Evolutionary conservation across 768 basidiomycete species (phyloP), one percentile per base, ranked within the genome.

Genomic region (Lactifluus piperatus): DNA sequence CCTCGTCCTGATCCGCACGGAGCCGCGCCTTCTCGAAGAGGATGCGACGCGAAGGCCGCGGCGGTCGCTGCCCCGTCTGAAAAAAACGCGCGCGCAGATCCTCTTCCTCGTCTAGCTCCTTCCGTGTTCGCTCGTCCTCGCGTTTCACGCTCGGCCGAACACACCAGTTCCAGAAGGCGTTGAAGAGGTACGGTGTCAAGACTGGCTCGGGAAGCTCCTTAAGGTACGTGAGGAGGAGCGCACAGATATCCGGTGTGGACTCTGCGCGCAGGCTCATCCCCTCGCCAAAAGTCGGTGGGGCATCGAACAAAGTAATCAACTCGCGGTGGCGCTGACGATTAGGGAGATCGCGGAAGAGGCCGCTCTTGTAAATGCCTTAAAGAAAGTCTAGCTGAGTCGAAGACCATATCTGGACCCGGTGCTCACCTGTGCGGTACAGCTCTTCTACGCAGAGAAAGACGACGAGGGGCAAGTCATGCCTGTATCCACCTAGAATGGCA

Each of bases 141-240:
- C 71, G 69, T 22, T 68, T 70, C 30, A 73, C 70, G 34, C 75
- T 76, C 4, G 79, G 77, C 6, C 71, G 70, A 27, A 80, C 73
- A 43, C 74, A 76, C 75, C 73, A 74, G 0, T 70, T 67, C 73
- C 75, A 74, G 52, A 81, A 74, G 0, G 77, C 74, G 0, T 70
- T 63, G 57, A 75, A 75, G 16, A 80, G 67, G 1, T 67, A 68
- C 2, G 72, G 66, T 51, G 77, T 75, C 48, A 83, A 63, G 24
- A 82, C 69, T 0, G 81, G 75, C 49, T 69, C 68, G 1, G 81
- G 77, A 7, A 82, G 71, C 52, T 75, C 72, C 18, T 74, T 73
- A 54, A 82, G 71, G 60, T 76, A 82, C 2, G 74, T 72, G 13
- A 76, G 74, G 26, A 82, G 65, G 36, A 80, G 69, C 0, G 77